Conservation (phyloP, 2,329 filamentous ascomycete species). For the Bipolaris gigantea region DNA sequence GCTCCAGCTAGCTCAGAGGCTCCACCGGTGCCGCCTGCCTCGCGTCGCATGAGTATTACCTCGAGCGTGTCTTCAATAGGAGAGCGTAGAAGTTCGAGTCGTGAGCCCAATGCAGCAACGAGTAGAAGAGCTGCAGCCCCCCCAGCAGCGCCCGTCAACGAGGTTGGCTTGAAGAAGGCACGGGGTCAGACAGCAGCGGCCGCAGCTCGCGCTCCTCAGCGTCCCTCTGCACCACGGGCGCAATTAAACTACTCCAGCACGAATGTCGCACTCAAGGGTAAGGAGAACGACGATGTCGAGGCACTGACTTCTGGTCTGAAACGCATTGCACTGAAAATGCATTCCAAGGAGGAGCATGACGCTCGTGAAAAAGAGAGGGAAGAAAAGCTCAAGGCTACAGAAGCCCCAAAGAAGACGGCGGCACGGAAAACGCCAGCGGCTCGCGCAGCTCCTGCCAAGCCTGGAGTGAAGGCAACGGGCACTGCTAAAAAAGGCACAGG, state of each 20-base stretch:
- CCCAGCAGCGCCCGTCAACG: constrained; percentile 29
- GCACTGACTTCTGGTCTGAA: constrained; percentile 57
- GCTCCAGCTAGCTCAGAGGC: constrained; percentile 29
- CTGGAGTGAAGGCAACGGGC: constrained; percentile 18
- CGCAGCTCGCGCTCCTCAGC: constrained; percentile 33
- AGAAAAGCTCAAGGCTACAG: constrained; percentile 43
- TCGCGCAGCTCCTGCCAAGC: constrained; percentile 21
- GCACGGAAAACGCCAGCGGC: constrained; percentile 25
- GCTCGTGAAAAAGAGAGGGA: constrained; percentile 53
- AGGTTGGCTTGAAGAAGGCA: constrained; percentile 62
- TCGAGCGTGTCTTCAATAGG: constrained; percentile 49
- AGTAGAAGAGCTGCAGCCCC: constrained; percentile 36
- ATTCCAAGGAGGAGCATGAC: constrained; percentile 60
- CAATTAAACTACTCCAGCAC: constrained; percentile 43
- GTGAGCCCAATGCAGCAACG: constrained; percentile 44
- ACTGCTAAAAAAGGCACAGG: constrained; percentile 31
- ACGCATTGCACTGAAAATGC: constrained; percentile 62
- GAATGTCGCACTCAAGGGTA: constrained; percentile 21
- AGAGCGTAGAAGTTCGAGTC: constrained; percentile 34
- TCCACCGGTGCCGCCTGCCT: constrained; percentile 26
- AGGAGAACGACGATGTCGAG: constrained; percentile 49
- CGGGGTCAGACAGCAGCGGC: constrained; percentile 50
- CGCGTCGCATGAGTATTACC: constrained; percentile 50
- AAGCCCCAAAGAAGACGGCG: constrained; percentile 38
- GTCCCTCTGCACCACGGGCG: constrained; percentile 48